Percentiles rank a stretch among this genome's conserved stretches.
phyloP scores from a whole-genome alignment of 257 asterid genomes.

The Nyctanthes arbortristis region DNA sequence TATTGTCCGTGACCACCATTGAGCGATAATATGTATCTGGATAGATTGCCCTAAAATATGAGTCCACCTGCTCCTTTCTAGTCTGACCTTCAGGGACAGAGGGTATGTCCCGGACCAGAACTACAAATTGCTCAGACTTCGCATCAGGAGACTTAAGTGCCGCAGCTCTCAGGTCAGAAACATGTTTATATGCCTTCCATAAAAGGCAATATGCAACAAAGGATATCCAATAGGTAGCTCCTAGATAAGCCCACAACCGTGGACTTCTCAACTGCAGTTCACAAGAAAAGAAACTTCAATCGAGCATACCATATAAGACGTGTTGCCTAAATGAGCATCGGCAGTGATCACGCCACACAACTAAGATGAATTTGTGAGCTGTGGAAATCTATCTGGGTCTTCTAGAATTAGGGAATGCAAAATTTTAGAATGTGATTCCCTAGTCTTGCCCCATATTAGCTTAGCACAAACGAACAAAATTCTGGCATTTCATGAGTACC shows the following conservation, averaged over 20 bases:
- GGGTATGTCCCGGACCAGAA: slow-evolving; percentile 85
- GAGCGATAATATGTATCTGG: slow-evolving; percentile 85
- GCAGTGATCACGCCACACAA: not conserved
- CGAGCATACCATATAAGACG: not conserved
- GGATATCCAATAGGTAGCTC: slow-evolving; percentile 69
- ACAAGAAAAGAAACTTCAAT: slow-evolving; percentile 3
- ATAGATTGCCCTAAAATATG: slow-evolving; percentile 68
- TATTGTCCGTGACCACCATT: slow-evolving; percentile 71
- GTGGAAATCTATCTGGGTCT: not conserved
- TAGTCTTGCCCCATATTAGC: not conserved
- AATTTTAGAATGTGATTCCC: not conserved
- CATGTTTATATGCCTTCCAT: slow-evolving; percentile 88
- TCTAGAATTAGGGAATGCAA: not conserved
- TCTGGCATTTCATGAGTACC: too few relatives aligned
- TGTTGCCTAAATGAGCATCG: not conserved
- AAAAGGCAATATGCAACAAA: slow-evolving; percentile 58
- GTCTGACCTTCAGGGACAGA: slow-evolving; percentile 50
- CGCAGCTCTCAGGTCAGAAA: slow-evolving; percentile 57
- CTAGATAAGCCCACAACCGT: slow-evolving; percentile 75
- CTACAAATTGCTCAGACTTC: slow-evolving; percentile 72
- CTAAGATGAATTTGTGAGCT: not conserved
- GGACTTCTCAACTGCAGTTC: slow-evolving; percentile 49
- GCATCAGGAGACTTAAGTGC: slow-evolving; percentile 78
- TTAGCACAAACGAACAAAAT: too few relatives aligned
- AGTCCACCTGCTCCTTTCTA: slow-evolving; percentile 84